Percentiles rank a stretch among this genome's conserved stretches.
Evolutionary conservation across 2,329 filamentous ascomycete genomes (phyloP).

Genomic region (Hypomyces perniciosus): DNA sequence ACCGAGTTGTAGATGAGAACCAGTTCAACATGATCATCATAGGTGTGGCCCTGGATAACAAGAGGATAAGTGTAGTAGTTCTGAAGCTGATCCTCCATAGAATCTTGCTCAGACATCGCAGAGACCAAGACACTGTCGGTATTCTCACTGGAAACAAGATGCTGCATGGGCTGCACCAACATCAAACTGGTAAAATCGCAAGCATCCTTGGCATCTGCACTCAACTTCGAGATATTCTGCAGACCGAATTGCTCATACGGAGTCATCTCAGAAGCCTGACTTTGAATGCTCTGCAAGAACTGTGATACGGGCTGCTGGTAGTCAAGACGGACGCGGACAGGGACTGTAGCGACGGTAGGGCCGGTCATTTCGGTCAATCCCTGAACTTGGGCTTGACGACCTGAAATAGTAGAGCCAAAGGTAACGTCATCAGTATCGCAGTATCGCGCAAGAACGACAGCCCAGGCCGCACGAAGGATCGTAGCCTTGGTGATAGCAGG

Average conservation of each 20-base stretch:
- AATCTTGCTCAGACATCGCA: neutral
- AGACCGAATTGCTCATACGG: conserved; percentile 8
- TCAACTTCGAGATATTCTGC: conserved; percentile 6
- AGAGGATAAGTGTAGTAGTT: conserved; percentile 8
- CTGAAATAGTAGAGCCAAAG: conserved; percentile 14
- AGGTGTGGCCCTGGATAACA: conserved; percentile 5
- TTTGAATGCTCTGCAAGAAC: conserved; percentile 15
- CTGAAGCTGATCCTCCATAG: neutral
- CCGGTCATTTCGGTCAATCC: conserved; percentile 14
- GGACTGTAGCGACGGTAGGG: conserved; percentile 15
- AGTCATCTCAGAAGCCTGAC: conserved; percentile 14
- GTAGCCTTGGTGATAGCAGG: conserved; percentile 15
- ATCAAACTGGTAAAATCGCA: conserved; percentile 7
- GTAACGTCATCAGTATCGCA: conserved; percentile 7
- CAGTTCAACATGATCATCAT: neutral
- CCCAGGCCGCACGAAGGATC: conserved; percentile 25
- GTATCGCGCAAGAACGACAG: conserved; percentile 10
- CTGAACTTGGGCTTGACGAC: conserved; percentile 13
- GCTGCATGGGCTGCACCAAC: conserved; percentile 8
- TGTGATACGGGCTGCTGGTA: conserved; percentile 7
- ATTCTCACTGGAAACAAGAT: conserved; percentile 1
- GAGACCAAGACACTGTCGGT: neutral
- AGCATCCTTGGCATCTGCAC: conserved; percentile 2
- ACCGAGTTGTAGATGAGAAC: conserved; percentile 6
- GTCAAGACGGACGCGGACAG: conserved; percentile 14